Conservation (phyloP, 305 asterid species). For the Fraxinus paxiana region DNA sequence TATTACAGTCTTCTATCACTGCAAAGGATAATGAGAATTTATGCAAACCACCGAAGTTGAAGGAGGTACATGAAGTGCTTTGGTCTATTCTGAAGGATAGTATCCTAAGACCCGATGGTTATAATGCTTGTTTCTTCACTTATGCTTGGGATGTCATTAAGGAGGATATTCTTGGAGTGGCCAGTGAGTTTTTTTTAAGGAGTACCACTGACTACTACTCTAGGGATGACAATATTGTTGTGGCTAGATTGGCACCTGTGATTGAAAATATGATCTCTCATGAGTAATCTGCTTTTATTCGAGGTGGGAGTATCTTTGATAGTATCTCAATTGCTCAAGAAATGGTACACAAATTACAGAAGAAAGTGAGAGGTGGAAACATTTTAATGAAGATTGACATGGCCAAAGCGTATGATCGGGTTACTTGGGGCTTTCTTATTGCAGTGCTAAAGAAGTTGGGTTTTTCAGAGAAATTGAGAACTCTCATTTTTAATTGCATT, state of each 20-base stretch:
- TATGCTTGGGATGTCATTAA: neutral
- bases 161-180: neutral
- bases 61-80: neutral
- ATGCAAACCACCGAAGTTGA: neutral
- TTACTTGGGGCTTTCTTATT: neutral
- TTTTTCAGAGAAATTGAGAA: neutral
- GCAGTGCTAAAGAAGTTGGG: neutral
- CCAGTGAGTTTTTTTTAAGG: neutral
- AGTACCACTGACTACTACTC: neutral
- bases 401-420: neutral
- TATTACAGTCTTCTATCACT: too few species aligned
- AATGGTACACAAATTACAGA: neutral
- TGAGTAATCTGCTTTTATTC: neutral
- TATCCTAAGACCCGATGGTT: neutral
- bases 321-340: neutral
- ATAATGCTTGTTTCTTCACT: neutral
- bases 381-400: neutral
- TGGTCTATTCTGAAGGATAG: neutral
- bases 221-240: too few species aligned
- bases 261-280: neutral
- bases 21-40: too few species aligned
- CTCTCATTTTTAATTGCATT: neutral
- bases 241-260: neutral
- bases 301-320: neutral
- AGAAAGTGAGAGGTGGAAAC: neutral